phyloP scores from a whole-genome alignment of 2,329 filamentous ascomycete species.

The Diaporthe nobilis region DNA sequence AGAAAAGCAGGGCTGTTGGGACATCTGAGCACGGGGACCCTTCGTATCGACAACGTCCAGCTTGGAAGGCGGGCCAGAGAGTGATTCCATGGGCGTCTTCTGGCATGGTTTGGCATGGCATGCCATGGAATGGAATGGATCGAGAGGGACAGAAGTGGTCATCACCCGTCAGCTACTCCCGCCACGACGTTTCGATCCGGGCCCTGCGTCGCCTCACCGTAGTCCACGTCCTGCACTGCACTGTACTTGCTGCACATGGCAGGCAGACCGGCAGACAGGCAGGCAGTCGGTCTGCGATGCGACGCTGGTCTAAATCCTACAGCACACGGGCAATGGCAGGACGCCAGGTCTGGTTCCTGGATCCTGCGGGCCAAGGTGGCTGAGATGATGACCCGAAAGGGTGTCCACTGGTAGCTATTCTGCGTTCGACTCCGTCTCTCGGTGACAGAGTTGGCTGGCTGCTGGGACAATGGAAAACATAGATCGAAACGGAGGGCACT shows the following conservation, averaged over 20 bases:
- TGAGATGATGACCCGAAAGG: slow-evolving; percentile 11
- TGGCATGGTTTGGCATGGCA: slow-evolving; percentile 21
- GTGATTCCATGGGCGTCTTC: neutral
- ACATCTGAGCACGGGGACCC: slow-evolving; percentile 6
- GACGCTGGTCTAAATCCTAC: slow-evolving; percentile 18
- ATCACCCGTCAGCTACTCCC: neutral
- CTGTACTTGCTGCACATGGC: neutral
- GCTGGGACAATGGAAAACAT: neutral
- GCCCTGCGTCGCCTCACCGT: neutral
- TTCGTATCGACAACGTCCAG: slow-evolving; percentile 12
- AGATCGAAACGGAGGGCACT: slow-evolving; percentile 12
- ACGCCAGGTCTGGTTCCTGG: slow-evolving; percentile 16
- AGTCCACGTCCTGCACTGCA: neutral
- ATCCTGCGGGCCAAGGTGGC: slow-evolving; percentile 16
- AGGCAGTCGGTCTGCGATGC: slow-evolving; percentile 4
- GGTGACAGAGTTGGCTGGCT: slow-evolving; percentile 3
- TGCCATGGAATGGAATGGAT: slow-evolving; percentile 7
- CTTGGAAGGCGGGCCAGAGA: neutral
- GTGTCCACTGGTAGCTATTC: slow-evolving; percentile 1
- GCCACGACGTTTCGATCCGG: slow-evolving; percentile 2
- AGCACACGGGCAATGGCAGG: slow-evolving; percentile 21
- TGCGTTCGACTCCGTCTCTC: slow-evolving; percentile 12
- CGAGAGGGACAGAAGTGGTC: neutral
- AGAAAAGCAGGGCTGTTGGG: slow-evolving; percentile 27
- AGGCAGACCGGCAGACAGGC: neutral